These are phyloP conservation scores for Sclerotinia glacialis DNA, from an alignment of 2,329 filamentous ascomycete genomes.

Conservation along the genomic window DNA sequence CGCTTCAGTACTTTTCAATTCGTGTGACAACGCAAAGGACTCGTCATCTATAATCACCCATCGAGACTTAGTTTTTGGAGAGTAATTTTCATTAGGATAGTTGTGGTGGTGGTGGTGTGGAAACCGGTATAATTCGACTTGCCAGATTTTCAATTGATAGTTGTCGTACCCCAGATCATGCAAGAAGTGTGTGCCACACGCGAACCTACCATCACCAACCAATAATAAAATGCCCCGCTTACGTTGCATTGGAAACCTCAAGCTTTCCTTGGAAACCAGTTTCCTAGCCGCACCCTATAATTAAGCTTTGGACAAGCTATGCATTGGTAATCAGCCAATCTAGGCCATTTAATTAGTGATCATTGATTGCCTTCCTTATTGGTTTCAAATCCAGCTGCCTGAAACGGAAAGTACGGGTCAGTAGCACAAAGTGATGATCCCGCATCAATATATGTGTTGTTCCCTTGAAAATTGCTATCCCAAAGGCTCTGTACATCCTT, in stretches of 20 bases:
- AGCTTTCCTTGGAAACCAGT: constrained; percentile 18
- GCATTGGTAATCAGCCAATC: not conserved
- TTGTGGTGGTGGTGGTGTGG: not conserved
- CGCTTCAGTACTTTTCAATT: constrained; percentile 9
- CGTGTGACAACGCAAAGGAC: constrained; percentile 1
- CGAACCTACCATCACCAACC: not conserved
- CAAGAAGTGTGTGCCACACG: constrained; percentile 1
- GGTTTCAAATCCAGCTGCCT: constrained; percentile 1
- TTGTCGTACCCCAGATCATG: not conserved
- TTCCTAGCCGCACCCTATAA: not conserved
- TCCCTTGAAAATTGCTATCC: constrained; percentile 19
- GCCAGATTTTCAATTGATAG: not conserved
- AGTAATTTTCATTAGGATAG: not conserved
- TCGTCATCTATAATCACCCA: not conserved
- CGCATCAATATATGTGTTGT: not conserved
- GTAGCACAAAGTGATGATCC: not conserved
- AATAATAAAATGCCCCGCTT: constrained; percentile 1
- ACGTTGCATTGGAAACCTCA: not conserved
- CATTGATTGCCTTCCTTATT: not conserved
- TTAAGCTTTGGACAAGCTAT: constrained; percentile 17
- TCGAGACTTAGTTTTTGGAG: not conserved
- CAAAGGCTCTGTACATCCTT: constrained; percentile 15
- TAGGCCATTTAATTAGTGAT: not conserved
- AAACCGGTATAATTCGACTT: not conserved
- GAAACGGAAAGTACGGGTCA: constrained; percentile 15